Percentiles rank a stretch among this genome's conserved stretches.
These are phyloP conservation scores for Xylaria acuta DNA, from an alignment of 495 filamentous ascomycete species.

Conservation along the genomic window DNA sequence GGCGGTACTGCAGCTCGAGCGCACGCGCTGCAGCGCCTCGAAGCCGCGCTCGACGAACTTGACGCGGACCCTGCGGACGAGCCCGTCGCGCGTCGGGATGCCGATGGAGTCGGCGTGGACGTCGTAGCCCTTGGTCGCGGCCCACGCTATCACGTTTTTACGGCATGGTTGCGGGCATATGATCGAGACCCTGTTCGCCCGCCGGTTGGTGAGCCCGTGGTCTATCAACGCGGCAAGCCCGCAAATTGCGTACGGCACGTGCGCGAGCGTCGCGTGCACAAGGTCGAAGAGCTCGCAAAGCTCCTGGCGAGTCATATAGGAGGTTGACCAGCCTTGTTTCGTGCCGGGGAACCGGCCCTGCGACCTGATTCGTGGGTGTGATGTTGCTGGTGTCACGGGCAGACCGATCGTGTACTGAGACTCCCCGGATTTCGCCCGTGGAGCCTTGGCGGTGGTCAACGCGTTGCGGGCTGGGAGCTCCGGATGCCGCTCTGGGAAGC, in stretches of 20 bases:
- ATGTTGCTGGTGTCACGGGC: neutral
- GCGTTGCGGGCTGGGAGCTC: neutral
- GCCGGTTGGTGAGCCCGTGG: slow-evolving; percentile 40
- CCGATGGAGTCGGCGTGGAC: slow-evolving; percentile 32
- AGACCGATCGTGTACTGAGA: neutral
- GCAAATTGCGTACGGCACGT: slow-evolving; percentile 49
- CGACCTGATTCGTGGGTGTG: neutral
- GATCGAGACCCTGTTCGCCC: slow-evolving; percentile 36
- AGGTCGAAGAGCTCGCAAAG: slow-evolving; percentile 41
- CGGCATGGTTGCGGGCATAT: slow-evolving; percentile 39
- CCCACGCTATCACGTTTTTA: slow-evolving; percentile 42
- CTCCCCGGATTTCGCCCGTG: neutral
- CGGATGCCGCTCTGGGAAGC: neutral
- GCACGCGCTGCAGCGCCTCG: slow-evolving; percentile 30
- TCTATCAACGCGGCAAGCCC: slow-evolving; percentile 45
- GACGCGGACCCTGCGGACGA: slow-evolving; percentile 32
- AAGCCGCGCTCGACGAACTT: slow-evolving; percentile 39
- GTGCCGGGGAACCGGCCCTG: slow-evolving; percentile 3
- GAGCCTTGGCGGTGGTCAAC: neutral
- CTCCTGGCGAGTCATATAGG: slow-evolving; percentile 16
- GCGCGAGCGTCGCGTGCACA: slow-evolving; percentile 39
- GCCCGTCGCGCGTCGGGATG: slow-evolving; percentile 23
- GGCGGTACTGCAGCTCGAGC: slow-evolving; percentile 24
- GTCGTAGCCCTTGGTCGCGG: slow-evolving; percentile 29
- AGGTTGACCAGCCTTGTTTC: slow-evolving; percentile 18